A percentile compares a stretch with the other conserved stretches of the same genome.
These are phyloP conservation scores for Fusarium nelsonii DNA, from an alignment of 2,329 filamentous ascomycete species.

Conservation along the genomic window DNA sequence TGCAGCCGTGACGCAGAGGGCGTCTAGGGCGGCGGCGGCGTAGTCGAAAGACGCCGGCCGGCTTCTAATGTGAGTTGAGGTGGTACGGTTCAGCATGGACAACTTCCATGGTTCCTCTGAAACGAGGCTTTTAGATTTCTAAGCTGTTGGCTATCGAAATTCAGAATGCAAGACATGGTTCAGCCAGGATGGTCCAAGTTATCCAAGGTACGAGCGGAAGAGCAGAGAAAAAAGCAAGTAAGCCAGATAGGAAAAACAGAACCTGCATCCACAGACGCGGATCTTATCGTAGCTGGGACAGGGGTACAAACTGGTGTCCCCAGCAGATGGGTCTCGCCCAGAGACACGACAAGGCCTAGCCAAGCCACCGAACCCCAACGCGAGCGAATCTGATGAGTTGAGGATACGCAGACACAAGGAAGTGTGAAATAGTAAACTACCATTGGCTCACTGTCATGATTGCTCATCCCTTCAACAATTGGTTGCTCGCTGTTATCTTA, in stretches of 20 bases:
- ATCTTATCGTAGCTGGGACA: slow-evolving; percentile 43
- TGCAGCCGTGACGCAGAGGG: slow-evolving; percentile 37
- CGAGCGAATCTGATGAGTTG: slow-evolving; percentile 39
- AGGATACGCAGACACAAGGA: slow-evolving; percentile 31
- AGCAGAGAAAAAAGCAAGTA: slow-evolving; percentile 16
- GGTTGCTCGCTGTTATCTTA: slow-evolving; percentile 28
- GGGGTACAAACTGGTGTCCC: slow-evolving; percentile 24
- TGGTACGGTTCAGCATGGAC: slow-evolving; percentile 5
- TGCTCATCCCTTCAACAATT: slow-evolving; percentile 31
- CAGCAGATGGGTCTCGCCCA: slow-evolving; percentile 30
- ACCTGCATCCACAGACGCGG: slow-evolving; percentile 26
- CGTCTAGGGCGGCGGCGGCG: slow-evolving; percentile 32
- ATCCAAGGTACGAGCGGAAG: slow-evolving; percentile 21
- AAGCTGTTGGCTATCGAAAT: slow-evolving; percentile 31
- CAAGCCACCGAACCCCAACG: slow-evolving; percentile 44
- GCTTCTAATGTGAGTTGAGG: neutral
- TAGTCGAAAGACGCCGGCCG: slow-evolving; percentile 25
- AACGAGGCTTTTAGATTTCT: slow-evolving; percentile 37
- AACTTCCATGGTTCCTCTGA: slow-evolving; percentile 38
- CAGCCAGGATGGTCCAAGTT: slow-evolving; percentile 15
- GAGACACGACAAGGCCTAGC: slow-evolving; percentile 34
- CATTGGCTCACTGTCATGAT: slow-evolving; percentile 23
- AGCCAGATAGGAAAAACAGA: slow-evolving; percentile 9
- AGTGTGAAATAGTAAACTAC: slow-evolving; percentile 33
- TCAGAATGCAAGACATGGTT: slow-evolving; percentile 18